Conservation (phyloP, 495 filamentous ascomycete genomes). For the Penicillium coffeae region DNA sequence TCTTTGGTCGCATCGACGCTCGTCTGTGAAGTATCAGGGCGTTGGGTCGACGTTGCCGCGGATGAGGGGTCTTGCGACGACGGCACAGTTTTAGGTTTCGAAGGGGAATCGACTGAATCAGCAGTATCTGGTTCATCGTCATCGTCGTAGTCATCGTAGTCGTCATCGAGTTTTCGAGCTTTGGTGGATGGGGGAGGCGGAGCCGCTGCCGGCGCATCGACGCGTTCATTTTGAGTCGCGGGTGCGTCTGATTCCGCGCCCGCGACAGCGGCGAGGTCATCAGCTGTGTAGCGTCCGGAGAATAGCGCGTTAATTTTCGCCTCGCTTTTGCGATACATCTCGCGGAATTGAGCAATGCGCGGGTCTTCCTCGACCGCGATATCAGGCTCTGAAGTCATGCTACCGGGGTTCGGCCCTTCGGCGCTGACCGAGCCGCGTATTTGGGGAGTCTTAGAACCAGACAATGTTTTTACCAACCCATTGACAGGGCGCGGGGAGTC, state of each 20-base stretch:
- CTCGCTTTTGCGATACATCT: conserved; percentile 57
- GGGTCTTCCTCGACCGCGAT: conserved; percentile 60
- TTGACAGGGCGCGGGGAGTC: conserved; percentile 45
- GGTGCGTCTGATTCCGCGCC: conserved; percentile 26
- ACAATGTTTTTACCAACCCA: conserved; percentile 43
- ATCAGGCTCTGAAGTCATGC: conserved; percentile 49
- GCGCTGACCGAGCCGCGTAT: conserved; percentile 46
- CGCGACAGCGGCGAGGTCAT: conserved; percentile 26
- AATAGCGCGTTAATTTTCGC: conserved; percentile 58
- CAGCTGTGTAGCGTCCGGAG: conserved; percentile 41
- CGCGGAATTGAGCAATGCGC: conserved; percentile 56
- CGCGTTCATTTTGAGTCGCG: conserved; percentile 31
- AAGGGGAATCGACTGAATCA: conserved; percentile 47
- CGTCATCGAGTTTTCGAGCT: conserved; percentile 72
- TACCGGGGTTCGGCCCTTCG: conserved; percentile 43
- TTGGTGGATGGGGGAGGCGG: conserved; percentile 53
- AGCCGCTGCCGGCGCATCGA: conserved; percentile 35
- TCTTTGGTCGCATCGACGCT: conserved; percentile 36
- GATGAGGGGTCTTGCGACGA: conserved; percentile 34
- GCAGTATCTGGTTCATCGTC: conserved; percentile 73
- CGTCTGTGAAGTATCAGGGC: conserved; percentile 21
- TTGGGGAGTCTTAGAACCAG: conserved; percentile 47
- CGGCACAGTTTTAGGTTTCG: conserved; percentile 55
- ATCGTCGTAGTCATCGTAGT: conserved; percentile 79
- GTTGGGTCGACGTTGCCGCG: conserved; percentile 26